Evolutionary conservation across 306 rosid species (phyloP), one percentile per base, ranked within the genome.

Genomic region (Vicia villosa): DNA sequence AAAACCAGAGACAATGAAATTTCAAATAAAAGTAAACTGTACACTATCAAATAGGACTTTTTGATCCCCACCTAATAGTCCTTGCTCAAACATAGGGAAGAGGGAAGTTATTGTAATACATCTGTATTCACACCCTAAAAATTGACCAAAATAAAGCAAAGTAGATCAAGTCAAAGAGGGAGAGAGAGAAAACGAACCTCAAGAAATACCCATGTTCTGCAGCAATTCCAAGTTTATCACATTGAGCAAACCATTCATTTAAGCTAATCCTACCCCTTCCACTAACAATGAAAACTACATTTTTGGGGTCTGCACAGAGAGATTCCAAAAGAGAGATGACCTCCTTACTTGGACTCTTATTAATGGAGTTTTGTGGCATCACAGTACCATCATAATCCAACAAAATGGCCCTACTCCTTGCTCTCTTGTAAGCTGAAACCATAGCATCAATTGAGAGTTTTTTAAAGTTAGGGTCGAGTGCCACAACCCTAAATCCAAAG

Each of bases 341-440:
- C 81, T 82, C 83, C 66, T 66, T 70, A 73, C 87, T 83, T 2
- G 96, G 96, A 43, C 84, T 75, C 77, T 85, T 87, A 74, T 78
- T 77, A 57, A 85, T 78, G 70, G 89, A 87, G 78, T 82, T 80
- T 54, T 89, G 93, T n/a, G 89, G 93, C 91, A 87, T 85, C 74
- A 89, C 86, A 63, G 91, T 89, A 68, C 96, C 96, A 79, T 89
- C 93, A 49, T 89, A 89, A 73, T 89, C 96, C 81, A 89, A 85
- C 69, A 89, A 79, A 78, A 89, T 89, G 76, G 89, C 93, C 79
- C 96, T 81, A 74, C 54, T 89, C 19, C 34, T 74, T 26, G 96
- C 74, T 45, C 80, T 77, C 47, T 61, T 74, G 80, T 87, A 89
- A 71, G 93, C 74, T 5, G 86, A 83, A 34, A 83, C 79, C 82